Percentiles rank a stretch among this genome's conserved stretches.
phyloP scores from a whole-genome alignment of 768 basidiomycete genomes.

The Bullera alba region DNA sequence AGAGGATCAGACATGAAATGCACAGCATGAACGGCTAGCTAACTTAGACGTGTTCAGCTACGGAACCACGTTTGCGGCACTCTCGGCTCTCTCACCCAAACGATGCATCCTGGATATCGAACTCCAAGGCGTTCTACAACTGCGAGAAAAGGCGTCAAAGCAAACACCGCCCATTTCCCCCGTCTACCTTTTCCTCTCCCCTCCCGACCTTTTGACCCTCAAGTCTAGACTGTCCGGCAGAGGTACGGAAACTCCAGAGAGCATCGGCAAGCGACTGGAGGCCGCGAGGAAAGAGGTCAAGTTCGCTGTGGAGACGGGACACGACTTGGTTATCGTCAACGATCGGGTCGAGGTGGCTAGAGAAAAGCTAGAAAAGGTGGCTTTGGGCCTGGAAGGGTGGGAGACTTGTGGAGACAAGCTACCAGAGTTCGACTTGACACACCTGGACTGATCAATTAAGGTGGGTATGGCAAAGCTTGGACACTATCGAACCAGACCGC shows the following conservation, averaged over 20 bases:
- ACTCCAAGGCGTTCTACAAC: conserved; percentile 89
- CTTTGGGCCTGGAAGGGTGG: conserved; percentile 68
- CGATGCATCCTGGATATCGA: conserved; percentile 95
- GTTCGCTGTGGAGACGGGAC: conserved; percentile 70
- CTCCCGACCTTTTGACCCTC: conserved; percentile 69
- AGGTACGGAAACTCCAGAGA: conserved; percentile 73
- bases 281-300: conserved; percentile 73
- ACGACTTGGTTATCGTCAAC: conserved; percentile 82
- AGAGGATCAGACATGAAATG: too few species aligned
- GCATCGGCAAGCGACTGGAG: conserved; percentile 65
- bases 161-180: conserved; percentile 58
- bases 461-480: neutral
- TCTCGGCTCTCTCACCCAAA: conserved; percentile 64
- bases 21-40: too few species aligned
- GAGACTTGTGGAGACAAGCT: conserved; percentile 57
- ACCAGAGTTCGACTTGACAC: conserved; percentile 50
- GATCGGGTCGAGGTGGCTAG: conserved; percentile 82
- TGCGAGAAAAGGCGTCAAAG: conserved; percentile 59
- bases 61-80: conserved; percentile 78
- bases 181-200: conserved; percentile 85
- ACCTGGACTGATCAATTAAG: conserved; percentile 14
- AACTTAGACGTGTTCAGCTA: conserved; percentile 57
- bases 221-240: conserved; percentile 64
- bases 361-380: conserved; percentile 63
- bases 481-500: neutral